Evolutionary conservation across 768 basidiomycete genomes (phyloP).

Genomic region (Auricularia sp.): DNA sequence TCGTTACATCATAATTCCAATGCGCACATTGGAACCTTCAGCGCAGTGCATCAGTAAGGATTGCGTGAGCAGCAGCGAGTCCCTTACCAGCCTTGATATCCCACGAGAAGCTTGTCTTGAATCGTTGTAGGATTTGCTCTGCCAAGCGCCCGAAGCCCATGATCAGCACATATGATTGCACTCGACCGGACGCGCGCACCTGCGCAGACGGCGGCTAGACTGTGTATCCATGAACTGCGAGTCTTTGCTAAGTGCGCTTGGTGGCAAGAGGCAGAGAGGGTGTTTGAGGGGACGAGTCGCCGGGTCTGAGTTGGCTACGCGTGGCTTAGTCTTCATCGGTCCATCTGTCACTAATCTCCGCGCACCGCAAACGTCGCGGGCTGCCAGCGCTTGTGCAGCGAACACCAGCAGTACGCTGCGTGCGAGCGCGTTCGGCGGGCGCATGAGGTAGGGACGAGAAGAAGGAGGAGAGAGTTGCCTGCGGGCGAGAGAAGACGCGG

Average conservation of each 20-base stretch:
- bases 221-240: neutral
- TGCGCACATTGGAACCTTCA: conserved; percentile 55
- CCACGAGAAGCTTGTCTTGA: conserved; percentile 74
- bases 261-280: neutral
- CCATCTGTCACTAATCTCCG: neutral
- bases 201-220: neutral
- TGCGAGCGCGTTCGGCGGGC: neutral
- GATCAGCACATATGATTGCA: neutral
- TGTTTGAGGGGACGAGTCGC: neutral
- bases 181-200: neutral
- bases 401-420: neutral
- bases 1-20: too few relatives aligned
- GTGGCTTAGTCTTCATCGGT: neutral
- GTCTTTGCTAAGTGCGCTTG: neutral
- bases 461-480: neutral
- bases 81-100: conserved; percentile 75
- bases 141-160: neutral
- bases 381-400: neutral
- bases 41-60: neutral
- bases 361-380: neutral
- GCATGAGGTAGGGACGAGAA: neutral
- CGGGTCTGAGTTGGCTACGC: neutral
- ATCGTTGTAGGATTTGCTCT: conserved; percentile 68
- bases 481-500: too few relatives aligned
- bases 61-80: neutral